phyloP scores from a whole-genome alignment of 164 flowering plant species.

The Magnolia kwangsiensis region DNA sequence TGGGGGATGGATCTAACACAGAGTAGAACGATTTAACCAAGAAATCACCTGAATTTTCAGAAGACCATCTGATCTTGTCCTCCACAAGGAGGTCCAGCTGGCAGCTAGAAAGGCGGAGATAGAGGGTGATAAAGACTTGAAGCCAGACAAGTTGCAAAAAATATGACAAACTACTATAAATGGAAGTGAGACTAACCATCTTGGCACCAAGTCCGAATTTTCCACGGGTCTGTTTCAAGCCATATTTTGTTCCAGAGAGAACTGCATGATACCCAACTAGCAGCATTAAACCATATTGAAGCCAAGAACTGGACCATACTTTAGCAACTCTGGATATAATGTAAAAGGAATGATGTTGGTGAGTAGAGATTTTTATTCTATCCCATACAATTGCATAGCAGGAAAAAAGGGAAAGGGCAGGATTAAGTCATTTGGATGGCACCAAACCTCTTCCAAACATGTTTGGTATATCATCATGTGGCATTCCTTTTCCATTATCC shows the following conservation, averaged over 20 bases:
- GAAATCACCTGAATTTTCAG: too few relatives aligned
- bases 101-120: too few relatives aligned
- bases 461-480: conserved; percentile 97
- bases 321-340: conserved; percentile 1
- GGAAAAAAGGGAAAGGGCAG: conserved; percentile 16
- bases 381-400: conserved; percentile 3
- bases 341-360: background rate
- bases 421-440: conserved; percentile 9
- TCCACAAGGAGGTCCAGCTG: too few relatives aligned
- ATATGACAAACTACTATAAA: background rate
- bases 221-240: conserved; percentile 96
- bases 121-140: background rate
- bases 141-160: background rate
- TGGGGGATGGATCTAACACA: too few relatives aligned
- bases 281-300: background rate
- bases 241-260: conserved; percentile 96
- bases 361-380: conserved; percentile 6
- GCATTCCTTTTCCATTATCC: conserved; percentile 99
- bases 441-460: conserved; percentile 97
- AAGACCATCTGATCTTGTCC: too few relatives aligned
- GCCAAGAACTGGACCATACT: background rate
- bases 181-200: conserved; percentile 54
- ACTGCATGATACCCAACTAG: conserved; percentile 42
- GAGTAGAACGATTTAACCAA: too few relatives aligned
- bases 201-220: conserved; percentile 99